Evolutionary conservation across 306 rosid species (phyloP).

Genomic region (Casuarina cunninghamiana): DNA sequence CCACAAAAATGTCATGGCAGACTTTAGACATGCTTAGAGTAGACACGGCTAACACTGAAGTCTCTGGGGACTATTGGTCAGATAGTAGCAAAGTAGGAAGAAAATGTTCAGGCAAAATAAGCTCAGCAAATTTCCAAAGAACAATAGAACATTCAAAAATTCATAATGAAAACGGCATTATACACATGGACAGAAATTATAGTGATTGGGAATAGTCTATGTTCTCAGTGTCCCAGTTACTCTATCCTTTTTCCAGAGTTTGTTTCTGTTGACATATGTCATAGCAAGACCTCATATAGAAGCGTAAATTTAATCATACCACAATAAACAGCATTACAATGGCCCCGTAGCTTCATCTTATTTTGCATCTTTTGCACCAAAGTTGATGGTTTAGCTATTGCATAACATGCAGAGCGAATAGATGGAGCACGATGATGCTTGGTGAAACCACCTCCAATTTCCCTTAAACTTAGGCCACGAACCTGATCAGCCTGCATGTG

Average conservation of each 20-base stretch:
- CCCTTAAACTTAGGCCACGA: constrained; percentile 74
- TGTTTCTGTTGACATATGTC: not conserved
- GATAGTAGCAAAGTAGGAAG: not conserved
- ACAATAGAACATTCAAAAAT: not conserved
- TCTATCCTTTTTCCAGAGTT: constrained; percentile 25
- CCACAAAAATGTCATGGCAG: not conserved
- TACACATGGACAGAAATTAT: not conserved
- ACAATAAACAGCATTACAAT: constrained; percentile 87
- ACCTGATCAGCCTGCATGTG: constrained; percentile 88
- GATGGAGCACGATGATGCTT: constrained; percentile 88
- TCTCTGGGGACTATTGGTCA: not conserved
- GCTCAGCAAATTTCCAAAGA: not conserved
- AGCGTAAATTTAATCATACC: constrained; percentile 50
- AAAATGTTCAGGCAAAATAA: constrained; percentile 2
- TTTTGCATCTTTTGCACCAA: constrained; percentile 85
- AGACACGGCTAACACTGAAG: not conserved
- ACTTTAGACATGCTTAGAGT: not conserved
- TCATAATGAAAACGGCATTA: not conserved
- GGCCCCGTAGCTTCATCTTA: constrained; percentile 84
- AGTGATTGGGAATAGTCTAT: not conserved
- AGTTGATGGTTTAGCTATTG: constrained; percentile 88
- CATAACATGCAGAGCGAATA: constrained; percentile 86
- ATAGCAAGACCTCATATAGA: constrained; percentile 15
- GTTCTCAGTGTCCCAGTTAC: constrained; percentile 12
- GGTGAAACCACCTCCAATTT: constrained; percentile 85